Evolutionary conservation across 768 basidiomycete genomes (phyloP).

Genomic region (Boletus barrowsii): DNA sequence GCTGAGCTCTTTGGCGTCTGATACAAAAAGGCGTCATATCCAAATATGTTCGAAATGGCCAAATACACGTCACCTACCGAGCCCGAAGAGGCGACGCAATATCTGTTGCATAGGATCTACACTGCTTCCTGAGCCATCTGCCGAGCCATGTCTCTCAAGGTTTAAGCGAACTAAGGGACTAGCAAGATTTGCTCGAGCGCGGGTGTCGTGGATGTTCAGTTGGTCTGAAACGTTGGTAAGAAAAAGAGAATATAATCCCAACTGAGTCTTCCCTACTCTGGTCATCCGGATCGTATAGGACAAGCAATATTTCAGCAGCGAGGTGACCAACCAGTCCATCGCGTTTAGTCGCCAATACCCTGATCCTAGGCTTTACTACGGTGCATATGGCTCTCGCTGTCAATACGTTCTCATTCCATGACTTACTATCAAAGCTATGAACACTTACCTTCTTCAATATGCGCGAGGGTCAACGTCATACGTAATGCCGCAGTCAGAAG

Average conservation of each 20-base stretch:
- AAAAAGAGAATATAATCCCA: neutral
- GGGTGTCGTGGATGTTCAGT: neutral
- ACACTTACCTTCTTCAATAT: conserved; percentile 13
- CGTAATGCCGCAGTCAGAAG: conserved; percentile 15
- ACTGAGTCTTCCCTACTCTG: neutral
- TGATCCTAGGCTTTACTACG: conserved; percentile 7
- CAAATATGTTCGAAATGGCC: too few relatives aligned
- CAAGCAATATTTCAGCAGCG: conserved; percentile 18
- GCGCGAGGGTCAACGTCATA: conserved; percentile 17
- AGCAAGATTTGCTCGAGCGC: neutral
- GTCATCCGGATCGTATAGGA: neutral
- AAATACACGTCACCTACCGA: neutral
- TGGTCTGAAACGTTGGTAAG: neutral
- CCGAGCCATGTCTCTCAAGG: too few relatives aligned
- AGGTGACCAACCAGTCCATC: conserved; percentile 14
- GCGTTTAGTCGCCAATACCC: conserved; percentile 9
- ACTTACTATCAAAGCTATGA: neutral
- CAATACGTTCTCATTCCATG: neutral
- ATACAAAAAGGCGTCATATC: neutral
- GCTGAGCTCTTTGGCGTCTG: neutral
- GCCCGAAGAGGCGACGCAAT: neutral
- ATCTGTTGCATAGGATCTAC: neutral
- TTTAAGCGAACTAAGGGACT: neutral
- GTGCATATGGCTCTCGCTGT: neutral
- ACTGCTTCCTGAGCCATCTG: neutral